Percentiles rank a stretch among this genome's conserved stretches.
phyloP scores from a whole-genome alignment of 2,329 filamentous ascomycete species.

The Paradendryphiella salina region DNA sequence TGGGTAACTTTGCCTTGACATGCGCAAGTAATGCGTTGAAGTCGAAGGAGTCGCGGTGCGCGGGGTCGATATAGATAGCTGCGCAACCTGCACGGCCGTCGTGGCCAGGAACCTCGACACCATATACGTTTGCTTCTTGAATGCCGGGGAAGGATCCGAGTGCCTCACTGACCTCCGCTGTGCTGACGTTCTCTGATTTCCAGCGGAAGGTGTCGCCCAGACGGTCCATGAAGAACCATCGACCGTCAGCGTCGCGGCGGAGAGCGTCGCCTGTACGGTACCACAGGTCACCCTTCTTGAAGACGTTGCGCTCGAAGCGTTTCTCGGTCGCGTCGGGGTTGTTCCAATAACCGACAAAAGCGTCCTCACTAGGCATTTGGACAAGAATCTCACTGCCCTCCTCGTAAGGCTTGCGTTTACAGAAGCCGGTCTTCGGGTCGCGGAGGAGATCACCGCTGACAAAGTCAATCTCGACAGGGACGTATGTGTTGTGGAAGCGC shows the following conservation, averaged over 20 bases:
- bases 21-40: slow-evolving; percentile 64
- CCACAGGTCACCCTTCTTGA: slow-evolving; percentile 53
- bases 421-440: slow-evolving; percentile 70
- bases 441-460: slow-evolving; percentile 68
- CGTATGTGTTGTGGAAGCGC: slow-evolving; percentile 57
- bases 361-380: slow-evolving; percentile 58
- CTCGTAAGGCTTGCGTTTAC: slow-evolving; percentile 63
- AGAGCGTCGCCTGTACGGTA: slow-evolving; percentile 56
- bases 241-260: slow-evolving; percentile 49
- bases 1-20: slow-evolving; percentile 63
- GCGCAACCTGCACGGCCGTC: slow-evolving; percentile 60
- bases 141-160: slow-evolving; percentile 52
- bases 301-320: slow-evolving; percentile 53
- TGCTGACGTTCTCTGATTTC: slow-evolving; percentile 56
- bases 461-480: slow-evolving; percentile 70
- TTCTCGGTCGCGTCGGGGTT: slow-evolving; percentile 68
- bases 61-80: slow-evolving; percentile 60
- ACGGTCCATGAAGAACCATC: slow-evolving; percentile 56
- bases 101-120: slow-evolving; percentile 52
- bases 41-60: slow-evolving; percentile 50
- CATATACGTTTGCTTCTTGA: slow-evolving; percentile 55
- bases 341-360: slow-evolving; percentile 71
- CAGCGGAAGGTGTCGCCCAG: slow-evolving; percentile 56
- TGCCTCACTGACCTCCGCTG: slow-evolving; percentile 53
- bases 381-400: slow-evolving; percentile 77